Conservation (phyloP, 805 yeast genomes). For the Novakomyces olei region DNA sequence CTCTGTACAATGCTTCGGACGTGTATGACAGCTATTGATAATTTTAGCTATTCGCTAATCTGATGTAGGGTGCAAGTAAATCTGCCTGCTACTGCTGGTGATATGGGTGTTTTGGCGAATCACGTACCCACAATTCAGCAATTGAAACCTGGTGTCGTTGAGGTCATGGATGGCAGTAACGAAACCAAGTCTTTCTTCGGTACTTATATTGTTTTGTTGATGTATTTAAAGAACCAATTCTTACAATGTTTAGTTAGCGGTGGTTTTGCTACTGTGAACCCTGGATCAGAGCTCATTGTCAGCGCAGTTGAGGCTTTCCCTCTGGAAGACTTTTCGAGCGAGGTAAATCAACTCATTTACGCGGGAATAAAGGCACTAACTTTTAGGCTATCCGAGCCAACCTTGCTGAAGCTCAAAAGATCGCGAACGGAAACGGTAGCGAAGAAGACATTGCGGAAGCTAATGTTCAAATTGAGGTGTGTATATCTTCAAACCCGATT, state of each 20-base stretch:
- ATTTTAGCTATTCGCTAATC: neutral
- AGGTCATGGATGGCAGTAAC: constrained; percentile 61
- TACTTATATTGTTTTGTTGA: too few species aligned
- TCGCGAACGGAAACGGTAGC: constrained; percentile 51
- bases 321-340: constrained; percentile 42
- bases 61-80: constrained; percentile 50
- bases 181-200: constrained; percentile 52
- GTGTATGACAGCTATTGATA: constrained; percentile 3
- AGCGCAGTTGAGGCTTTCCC: constrained; percentile 92
- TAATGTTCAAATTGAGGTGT: constrained; percentile 85
- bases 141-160: constrained; percentile 86
- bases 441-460: constrained; percentile 87
- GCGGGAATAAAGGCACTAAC: neutral
- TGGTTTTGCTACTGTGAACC: constrained; percentile 90
- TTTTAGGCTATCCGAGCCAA: constrained; percentile 53
- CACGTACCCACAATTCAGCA: constrained; percentile 97
- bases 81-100: constrained; percentile 88
- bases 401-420: constrained; percentile 85
- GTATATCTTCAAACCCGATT: too few species aligned
- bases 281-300: constrained; percentile 73
- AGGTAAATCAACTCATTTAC: too few species aligned
- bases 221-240: too few species aligned
- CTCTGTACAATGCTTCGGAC: neutral
- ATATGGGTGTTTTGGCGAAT: constrained; percentile 87
- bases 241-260: too few species aligned